Percentiles rank a stretch among this genome's conserved stretches.
Conservation (phyloP, 2,329 filamentous ascomycete species). For the Xylaria sp. region DNA sequence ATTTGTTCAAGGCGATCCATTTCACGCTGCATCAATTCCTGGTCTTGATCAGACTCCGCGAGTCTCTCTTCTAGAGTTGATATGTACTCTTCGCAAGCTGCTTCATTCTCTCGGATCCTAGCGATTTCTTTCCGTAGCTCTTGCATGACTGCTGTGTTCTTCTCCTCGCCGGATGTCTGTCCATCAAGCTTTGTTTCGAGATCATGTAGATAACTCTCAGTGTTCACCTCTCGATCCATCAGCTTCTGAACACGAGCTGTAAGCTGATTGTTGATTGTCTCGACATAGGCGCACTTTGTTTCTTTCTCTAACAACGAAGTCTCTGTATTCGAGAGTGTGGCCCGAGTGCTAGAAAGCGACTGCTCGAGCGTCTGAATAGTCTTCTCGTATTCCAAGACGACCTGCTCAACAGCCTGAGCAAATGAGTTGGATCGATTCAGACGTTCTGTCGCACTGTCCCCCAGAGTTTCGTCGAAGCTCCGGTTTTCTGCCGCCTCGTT, state of each 20-base stretch:
- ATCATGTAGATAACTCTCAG: slow-evolving; percentile 91
- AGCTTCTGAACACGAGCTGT: slow-evolving; percentile 92
- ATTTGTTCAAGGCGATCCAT: slow-evolving; percentile 94
- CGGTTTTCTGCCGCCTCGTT: slow-evolving; percentile 70
- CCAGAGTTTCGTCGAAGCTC: slow-evolving; percentile 69
- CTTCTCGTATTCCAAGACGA: slow-evolving; percentile 97
- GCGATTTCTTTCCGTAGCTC: slow-evolving; percentile 93
- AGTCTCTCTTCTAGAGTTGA: slow-evolving; percentile 94
- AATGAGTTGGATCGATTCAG: slow-evolving; percentile 96
- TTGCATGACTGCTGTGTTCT: slow-evolving; percentile 83
- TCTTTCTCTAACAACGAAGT: slow-evolving; percentile 91
- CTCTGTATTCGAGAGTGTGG: slow-evolving; percentile 84
- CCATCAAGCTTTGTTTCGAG: slow-evolving; percentile 91
- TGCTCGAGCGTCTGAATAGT: slow-evolving; percentile 95
- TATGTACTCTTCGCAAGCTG: slow-evolving; percentile 93
- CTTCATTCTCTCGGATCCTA: slow-evolving; percentile 88
- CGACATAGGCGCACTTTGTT: slow-evolving; percentile 90
- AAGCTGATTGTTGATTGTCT: slow-evolving; percentile 90
- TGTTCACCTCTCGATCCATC: slow-evolving; percentile 89
- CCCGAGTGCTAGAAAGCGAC: slow-evolving; percentile 87
- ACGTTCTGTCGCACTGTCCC: slow-evolving; percentile 84
- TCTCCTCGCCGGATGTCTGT: slow-evolving; percentile 90
- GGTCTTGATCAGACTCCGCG: slow-evolving; percentile 94
- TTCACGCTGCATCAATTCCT: slow-evolving; percentile 96
- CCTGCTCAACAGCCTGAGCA: slow-evolving; percentile 92